Base-by-base conservation (phyloP, 1,139 yeast genomes). In the Hyphopichia pseudoburtonii region DNA sequence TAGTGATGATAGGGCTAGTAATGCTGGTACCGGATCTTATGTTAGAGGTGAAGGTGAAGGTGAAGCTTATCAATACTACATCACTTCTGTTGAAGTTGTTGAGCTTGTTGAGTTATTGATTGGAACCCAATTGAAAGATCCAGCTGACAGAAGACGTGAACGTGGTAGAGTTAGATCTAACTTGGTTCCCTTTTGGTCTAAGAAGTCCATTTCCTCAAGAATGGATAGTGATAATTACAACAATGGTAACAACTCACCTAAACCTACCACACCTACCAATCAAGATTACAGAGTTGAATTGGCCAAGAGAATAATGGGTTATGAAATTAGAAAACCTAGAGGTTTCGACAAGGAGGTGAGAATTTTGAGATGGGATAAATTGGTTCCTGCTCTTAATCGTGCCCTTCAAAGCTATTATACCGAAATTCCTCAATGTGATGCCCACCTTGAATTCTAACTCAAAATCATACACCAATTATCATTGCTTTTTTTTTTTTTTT, bases 341-440 rank as follows among this genome's bases (percentile, higher is more conserved):
- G 85, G 85, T 1, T 80, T 80, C 53, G 85, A 80, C 51, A 80
- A 80, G 55, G 85, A 79, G 47, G 84, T 80, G 22, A 60, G 86
- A 36, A 79, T 80, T 30, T 59, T 80, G 44, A 66, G 73, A 41
- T 80, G 86, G 86, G 78, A 73, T 37, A 78, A 73, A 45, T 63
- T 80, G 41, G 70, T 69, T 11, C 80, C 82, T 2, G 85, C 86
- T 24, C 62, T 80, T 42, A 70, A 65, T 52, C 69, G 86, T 51
- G 86, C 86, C 5, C 58, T 80, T 40, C 84, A 78, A 54, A 76
- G 83, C 53, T 80, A 80, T 51, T 80, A 78, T 52, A 77, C 77
- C 17, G 82, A 78, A 50, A 68, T 76, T 41, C 70, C 80, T 4
- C 50, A 40, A 37, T 12, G 40, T 23, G 52, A 47, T 32, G 28